Evolutionary conservation across 352 stramenopile genomes (phyloP).

Genomic region (Phytophthora uliginosa): DNA sequence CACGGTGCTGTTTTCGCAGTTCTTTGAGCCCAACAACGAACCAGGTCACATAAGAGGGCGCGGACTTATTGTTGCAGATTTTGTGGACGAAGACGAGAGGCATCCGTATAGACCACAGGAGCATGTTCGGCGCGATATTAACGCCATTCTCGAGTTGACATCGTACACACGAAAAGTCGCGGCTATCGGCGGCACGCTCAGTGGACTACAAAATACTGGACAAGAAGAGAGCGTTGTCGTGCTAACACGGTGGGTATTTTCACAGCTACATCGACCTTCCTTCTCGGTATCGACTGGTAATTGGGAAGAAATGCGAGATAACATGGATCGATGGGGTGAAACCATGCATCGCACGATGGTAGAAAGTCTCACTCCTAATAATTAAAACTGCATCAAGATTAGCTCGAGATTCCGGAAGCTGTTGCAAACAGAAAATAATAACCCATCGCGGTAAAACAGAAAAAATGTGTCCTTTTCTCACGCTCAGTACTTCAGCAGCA

Average conservation of each 20-base stretch:
- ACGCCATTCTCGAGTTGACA: conserved; percentile 41
- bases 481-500: too few relatives aligned
- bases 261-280: conserved; percentile 34
- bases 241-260: conserved; percentile 43
- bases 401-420: too few relatives aligned
- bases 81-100: conserved; percentile 45
- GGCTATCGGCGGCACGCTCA: conserved; percentile 13
- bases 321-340: conserved; percentile 50
- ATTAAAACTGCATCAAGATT: conserved; percentile 6
- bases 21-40: conserved; percentile 25
- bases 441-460: too few relatives aligned
- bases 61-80: conserved; percentile 47
- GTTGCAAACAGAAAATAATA: too few relatives aligned
- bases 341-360: conserved; percentile 42
- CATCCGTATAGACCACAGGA: conserved; percentile 44
- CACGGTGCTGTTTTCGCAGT: conserved; percentile 44
- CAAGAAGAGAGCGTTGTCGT: conserved; percentile 43
- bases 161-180: conserved; percentile 34
- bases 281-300: conserved; percentile 31
- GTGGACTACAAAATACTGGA: background rate
- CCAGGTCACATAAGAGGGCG: conserved; percentile 21
- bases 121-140: conserved; percentile 44
- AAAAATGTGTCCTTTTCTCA: too few relatives aligned
- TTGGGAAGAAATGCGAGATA: conserved; percentile 46
- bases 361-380: conserved; percentile 29